Evolutionary conservation across 2,329 filamentous ascomycete genomes (phyloP), one percentile per base, ranked within the genome.

Genomic region (Cladophialophora chaetospira): DNA sequence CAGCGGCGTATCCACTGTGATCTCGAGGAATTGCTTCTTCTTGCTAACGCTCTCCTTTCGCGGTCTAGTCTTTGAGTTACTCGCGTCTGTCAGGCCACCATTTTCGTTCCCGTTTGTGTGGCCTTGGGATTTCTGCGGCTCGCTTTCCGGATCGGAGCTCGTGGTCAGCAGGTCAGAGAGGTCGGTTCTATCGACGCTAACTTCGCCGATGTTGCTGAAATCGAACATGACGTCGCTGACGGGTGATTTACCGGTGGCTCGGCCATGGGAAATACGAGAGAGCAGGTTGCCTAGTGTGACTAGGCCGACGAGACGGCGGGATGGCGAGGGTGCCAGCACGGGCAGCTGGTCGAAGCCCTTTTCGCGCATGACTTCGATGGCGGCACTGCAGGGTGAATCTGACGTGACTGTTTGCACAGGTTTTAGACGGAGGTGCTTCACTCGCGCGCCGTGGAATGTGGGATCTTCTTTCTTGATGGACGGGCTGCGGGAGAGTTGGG

Each of bases 341-440:
- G 94, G 94, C 38, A 99, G 87, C 76, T 99, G 95, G 70, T 99
- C 95, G 72, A 97, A 99, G 61, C 91, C 91, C 77, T 94, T 96
- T 70, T 99, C 94, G 65, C 93, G 90, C 94, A 99, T 97, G 60
- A 89, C 92, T 77, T 99, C 94, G 64, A 97, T 91, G 51, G 95
- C 94, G 64, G 93, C 89, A 62, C 89, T 83, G 75, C 92, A 96
- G 2, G 84, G 75, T 28, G 87, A 87, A 51, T 81, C 81, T 25
- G 86, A 81, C 21, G 86, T 77, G 53, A 99, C 83, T 6, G 92
- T 95, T 23, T 91, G 95, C 57, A 99, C 89, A 31, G 94, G 94
- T 77, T 97, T 99, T 57, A 99, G 81, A 60, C 93, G 86, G 13
- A 99, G 85, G 28, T 88, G 84, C 36, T 85, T 83, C 67, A 99